Evolutionary conservation across 352 stramenopile genomes (phyloP), one percentile per base, ranked within the genome.

Genomic region (Phytophthora idaei): DNA sequence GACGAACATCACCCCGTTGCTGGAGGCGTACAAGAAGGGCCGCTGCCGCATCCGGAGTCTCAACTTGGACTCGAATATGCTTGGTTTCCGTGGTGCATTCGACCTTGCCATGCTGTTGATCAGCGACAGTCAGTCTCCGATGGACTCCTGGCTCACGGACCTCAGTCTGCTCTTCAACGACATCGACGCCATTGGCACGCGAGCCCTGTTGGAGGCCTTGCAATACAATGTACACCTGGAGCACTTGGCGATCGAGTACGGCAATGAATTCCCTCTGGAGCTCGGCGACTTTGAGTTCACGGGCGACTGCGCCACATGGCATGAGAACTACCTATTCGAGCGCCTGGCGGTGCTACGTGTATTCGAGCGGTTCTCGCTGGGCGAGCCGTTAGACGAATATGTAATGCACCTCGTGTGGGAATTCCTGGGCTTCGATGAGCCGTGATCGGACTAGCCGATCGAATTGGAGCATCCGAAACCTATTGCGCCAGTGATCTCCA

Each of bases 41-140:
- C 71, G 76, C 28, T 85, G 74, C 48, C 74, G 75, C 28, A 80
- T 85, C 29, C 74, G 76, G 34, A 69, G 47, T 34, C 72, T 85
- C 29, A 83, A 83, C 59, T 51, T 85, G 31, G 77, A 85, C 66
- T 83, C 74, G 46, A 85, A 85, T 57, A 77, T 83, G 54, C 72
- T 85, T 31, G 77, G 77, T 31, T 85, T 85, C 62, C 74, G 75
- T 42, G 77, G 77, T n/a, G 74, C 77, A 3, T 83, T 85, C 61
- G 77, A 85, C 55, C 69, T 85, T 27, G 77, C 77, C n/a, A 83
- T 85, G 77, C 57, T 85, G 51, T 61, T 85, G 36, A 85, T 85
- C 67, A 81, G 76, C 48, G 74, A 85, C 54, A 78, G 71, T 46
- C 67, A 85, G 61, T 69, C 74, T 29, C 63, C 70, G 12, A 58